Evolutionary conservation across 352 stramenopile genomes (phyloP), one percentile per base, ranked within the genome.

Genomic region (Globisporangium nodosum): DNA sequence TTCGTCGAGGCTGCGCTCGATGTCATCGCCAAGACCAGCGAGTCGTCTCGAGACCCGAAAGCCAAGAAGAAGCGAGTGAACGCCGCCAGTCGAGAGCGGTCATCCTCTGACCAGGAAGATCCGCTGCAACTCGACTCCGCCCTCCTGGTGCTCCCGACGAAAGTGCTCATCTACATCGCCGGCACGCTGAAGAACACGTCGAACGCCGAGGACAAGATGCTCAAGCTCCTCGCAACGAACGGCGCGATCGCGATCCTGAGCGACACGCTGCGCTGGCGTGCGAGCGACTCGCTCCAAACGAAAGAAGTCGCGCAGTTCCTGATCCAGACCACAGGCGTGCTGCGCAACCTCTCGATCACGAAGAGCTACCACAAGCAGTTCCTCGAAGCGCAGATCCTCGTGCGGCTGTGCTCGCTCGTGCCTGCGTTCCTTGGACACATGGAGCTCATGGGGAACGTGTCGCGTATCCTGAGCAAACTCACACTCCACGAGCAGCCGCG

Each of bases 371-470:
- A 83, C 46, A 91, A 90, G 55, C 85, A 92, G 61, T 89, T 92
- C 58, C 65, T 84, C 16, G 66, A 88, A 46, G 74, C 74, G 0
- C 62, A 70, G 8, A 71, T 88, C 3, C 57, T 73, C 0, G n/a
- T 51, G 30, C 71, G 81, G 0, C 62, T 94, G 49, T 91, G 81
- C 24, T 35, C 64, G 4, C 60, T 82, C 24, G 60, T 87, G 3
- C 58, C 69, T 3, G 45, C 55, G 7, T 88, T 89, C 43, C 46
- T 79, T 2, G n/a, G 24, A 2, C 76, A 92, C 59, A 64, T 76
- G 50, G 83, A 94, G 45, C 59, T 93, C 12, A 85, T 91, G 69
- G 72, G 90, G 3, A 92, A 93, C 53, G 66, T 88, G 9, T 89
- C 81, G 1, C 78, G 85, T 2, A 87, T 91, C 45, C 60, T 94